Evolutionary conservation across 495 filamentous ascomycete genomes (phyloP).

Genomic region (Tuber melanosporum): DNA sequence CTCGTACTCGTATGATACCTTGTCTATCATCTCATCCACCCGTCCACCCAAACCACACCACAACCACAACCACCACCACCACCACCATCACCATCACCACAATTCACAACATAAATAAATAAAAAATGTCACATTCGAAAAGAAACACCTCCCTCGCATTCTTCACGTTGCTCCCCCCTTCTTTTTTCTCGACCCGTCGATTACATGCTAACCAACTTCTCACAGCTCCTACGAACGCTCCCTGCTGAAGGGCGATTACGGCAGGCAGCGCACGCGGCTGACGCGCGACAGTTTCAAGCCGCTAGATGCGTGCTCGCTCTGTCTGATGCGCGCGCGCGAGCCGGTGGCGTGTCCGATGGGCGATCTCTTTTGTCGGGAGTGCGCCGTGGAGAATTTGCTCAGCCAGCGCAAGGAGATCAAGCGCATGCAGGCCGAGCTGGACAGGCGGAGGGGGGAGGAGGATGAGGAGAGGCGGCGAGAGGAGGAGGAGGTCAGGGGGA

Average conservation of each 20-base stretch:
- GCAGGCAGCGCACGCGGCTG: conserved; percentile 74
- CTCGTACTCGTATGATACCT: too few species aligned
- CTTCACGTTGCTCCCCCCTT: conserved; percentile 56
- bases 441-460: conserved; percentile 52
- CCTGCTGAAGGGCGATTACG: conserved; percentile 72
- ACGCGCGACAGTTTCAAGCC: conserved; percentile 87
- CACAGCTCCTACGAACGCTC: conserved; percentile 69
- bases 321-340: conserved; percentile 72
- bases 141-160: conserved; percentile 93
- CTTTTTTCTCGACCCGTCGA: neutral
- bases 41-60: neutral
- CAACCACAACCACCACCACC: conserved; percentile 7
- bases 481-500: conserved; percentile 55
- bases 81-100: conserved; percentile 8
- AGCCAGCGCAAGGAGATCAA: conserved; percentile 85
- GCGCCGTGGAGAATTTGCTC: conserved; percentile 82
- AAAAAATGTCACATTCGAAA: conserved; percentile 50
- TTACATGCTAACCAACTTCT: conserved; percentile 5
- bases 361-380: conserved; percentile 96
- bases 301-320: conserved; percentile 84
- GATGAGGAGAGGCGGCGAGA: conserved; percentile 50
- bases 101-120: neutral
- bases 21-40: neutral
- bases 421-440: conserved; percentile 61
- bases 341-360: conserved; percentile 71